Evolutionary conservation across 2,329 filamentous ascomycete species (phyloP), one percentile per base, ranked within the genome.

Genomic region (Fusarium verticillioides): DNA sequence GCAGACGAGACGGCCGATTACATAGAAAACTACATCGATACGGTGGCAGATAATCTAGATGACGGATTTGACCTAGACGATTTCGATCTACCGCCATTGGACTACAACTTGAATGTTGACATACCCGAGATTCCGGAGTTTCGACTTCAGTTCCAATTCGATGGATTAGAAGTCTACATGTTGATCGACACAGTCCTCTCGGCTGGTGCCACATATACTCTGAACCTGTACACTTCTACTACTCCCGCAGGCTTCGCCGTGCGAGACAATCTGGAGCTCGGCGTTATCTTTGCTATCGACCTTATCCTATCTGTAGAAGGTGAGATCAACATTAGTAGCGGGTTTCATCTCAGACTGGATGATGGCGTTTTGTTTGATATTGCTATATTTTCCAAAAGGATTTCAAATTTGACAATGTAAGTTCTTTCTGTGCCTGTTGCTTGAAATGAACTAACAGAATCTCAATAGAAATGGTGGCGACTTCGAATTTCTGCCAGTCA

Each of bases 401-500:
- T 54, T n/a, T 40, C 50, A 2, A 40, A 7, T n/a, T 5, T 54
- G 8, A 40, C 23, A 9, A 40, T 54, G 50, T 3, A n/a, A 18
- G 50, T 54, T n/a, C n/a, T n/a, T 6, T 23, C 21, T 13, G 9
- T 12, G 10, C 7, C 30, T 0, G 2, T 19, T 0, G 18, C 0
- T 23, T 23, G 10, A 0, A 0, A 19, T 23, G 4, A 34, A 50
- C 21, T 50, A 23, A 50, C 8, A 13, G 16, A 34, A 10, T 11
- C 2, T 5, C 2, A 10, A 52, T 11, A 53, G 50, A n/a, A 53
- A 28, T 4, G 50, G 50, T 9, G 50, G 50, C 5, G 50, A 53
- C 2, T 53, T 53, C 13, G 50, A 53, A 9, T 53, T 53, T 0
- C 50, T 53, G 0, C 50, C 50, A 12, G 50, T 53, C 10, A 53